Evolutionary conservation across 225 moss, liverwort and hornwort species (phyloP), one percentile per base, ranked within the genome.

Genomic region (Bryum argenteum): DNA sequence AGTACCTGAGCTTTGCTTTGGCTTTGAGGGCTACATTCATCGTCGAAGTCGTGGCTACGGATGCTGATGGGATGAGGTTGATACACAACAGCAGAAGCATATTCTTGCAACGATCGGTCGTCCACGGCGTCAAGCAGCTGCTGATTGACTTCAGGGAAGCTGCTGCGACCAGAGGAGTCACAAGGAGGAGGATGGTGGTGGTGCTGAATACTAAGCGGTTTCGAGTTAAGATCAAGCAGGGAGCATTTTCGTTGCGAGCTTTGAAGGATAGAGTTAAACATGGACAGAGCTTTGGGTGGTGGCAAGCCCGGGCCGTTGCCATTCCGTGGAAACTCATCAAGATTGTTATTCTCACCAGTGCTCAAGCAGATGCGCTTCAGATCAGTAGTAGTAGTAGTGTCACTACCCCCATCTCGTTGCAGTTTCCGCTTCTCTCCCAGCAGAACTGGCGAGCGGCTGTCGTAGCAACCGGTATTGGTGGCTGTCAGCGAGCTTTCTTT

Each of bases 401-500:
- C 15, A 47, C 15, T 48, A 47, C 50, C 75, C 26, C 69, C 79
- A 52, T 76, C 79, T 83, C 79, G 72, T 33, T 65, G 76, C 33
- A 33, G 33, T 33, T 79, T 83, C 61, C 83, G 59, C 28, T 83
- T 83, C 23, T 79, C 83, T 58, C 75, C 79, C 1, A 66, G 45
- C 13, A 72, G 69, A 72, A 76, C 61, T 9, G 79, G 79, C 53
- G 83, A 79, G 11, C 79, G 68, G 69, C 79, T 83, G 17, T 83
- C 79, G 53, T 79, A 83, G 37, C 83, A 83, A 24, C 83, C 80
- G 17, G 83, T 84, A 62, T 84, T 84, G 18, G 66, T 80, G 57
- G 83, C 83, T 67, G 77, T 71, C 17, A 80, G 70, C n/a, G 80
- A 77, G 17, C 77, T 71, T 47, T 83, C 83, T 54, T 76, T 83